phyloP scores from a whole-genome alignment of 257 asterid species.

The Plantago ovata region DNA sequence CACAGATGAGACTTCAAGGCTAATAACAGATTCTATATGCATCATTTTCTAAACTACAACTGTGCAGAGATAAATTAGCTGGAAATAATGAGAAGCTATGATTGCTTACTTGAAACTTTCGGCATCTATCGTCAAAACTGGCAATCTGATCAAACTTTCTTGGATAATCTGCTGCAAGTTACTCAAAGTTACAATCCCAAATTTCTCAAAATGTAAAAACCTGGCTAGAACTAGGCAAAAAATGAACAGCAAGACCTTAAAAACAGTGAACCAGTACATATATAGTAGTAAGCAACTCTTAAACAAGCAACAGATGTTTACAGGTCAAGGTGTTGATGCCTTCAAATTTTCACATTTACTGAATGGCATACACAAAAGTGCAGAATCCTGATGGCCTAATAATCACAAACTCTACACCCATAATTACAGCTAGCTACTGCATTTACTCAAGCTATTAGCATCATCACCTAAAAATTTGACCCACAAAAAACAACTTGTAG shows the following conservation, averaged over 20 bases:
- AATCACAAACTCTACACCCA: slow-evolving; percentile 18
- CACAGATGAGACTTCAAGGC: too few species aligned
- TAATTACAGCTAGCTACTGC: slow-evolving; percentile 14
- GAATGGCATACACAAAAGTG: slow-evolving; percentile 17
- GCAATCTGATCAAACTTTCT: slow-evolving; percentile 31
- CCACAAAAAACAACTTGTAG: slow-evolving; percentile 21
- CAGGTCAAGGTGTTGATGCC: not conserved
- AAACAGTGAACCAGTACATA: not conserved
- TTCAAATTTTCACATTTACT: slow-evolving; percentile 9
- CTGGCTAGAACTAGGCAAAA: not conserved
- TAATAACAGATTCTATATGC: too few species aligned
- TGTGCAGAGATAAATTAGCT: not conserved
- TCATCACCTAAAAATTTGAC: slow-evolving; percentile 32
- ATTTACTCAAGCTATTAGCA: slow-evolving; percentile 22
- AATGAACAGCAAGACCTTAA: not conserved
- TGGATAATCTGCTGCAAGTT: slow-evolving; percentile 31
- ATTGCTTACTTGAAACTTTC: slow-evolving; percentile 35
- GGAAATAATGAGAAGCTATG: not conserved
- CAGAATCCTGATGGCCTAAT: slow-evolving; percentile 19
- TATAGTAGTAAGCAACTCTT: not conserved
- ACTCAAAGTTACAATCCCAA: slow-evolving; percentile 11
- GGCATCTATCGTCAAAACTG: slow-evolving; percentile 41
- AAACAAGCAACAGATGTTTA: not conserved
- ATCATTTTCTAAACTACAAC: too few species aligned
- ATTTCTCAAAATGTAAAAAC: not conserved